phyloP scores from a whole-genome alignment of 805 yeast species.

The Metschnikowia continentalis region DNA sequence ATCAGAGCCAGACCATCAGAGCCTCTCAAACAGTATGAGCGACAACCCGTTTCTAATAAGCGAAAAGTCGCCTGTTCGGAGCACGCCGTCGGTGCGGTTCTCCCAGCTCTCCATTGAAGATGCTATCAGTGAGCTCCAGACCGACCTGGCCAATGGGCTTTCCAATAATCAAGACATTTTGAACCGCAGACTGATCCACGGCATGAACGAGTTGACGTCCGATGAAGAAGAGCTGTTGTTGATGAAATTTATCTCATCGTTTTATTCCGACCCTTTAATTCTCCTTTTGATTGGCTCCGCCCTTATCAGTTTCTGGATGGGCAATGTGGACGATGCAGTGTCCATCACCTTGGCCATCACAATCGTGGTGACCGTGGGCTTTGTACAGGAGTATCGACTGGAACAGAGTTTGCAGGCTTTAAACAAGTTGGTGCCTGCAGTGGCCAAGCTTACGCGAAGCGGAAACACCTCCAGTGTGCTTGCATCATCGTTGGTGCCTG shows the following conservation, averaged over 20 bases:
- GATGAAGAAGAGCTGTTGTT: slow-evolving; percentile 76
- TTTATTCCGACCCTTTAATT: slow-evolving; percentile 88
- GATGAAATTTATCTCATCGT: slow-evolving; percentile 72
- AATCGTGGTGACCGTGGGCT: slow-evolving; percentile 94
- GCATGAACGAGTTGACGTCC: slow-evolving; percentile 68
- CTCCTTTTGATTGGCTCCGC: slow-evolving; percentile 88
- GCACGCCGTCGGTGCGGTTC: slow-evolving; percentile 60
- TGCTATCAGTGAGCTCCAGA: slow-evolving; percentile 55
- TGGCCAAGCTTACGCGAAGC: slow-evolving; percentile 83
- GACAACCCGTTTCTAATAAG: slow-evolving; percentile 36
- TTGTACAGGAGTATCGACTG: slow-evolving; percentile 93
- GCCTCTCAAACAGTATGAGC: neutral
- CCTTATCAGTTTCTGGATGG: slow-evolving; percentile 79
- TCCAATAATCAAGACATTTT: slow-evolving; percentile 64
- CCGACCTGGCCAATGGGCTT: slow-evolving; percentile 61
- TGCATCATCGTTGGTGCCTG: slow-evolving; percentile 89
- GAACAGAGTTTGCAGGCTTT: slow-evolving; percentile 93
- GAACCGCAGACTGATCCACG: slow-evolving; percentile 69
- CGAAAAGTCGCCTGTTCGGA: slow-evolving; percentile 16
- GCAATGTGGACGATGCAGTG: slow-evolving; percentile 95
- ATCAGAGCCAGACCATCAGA: neutral
- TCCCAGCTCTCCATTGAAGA: slow-evolving; percentile 63
- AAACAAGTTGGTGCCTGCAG: slow-evolving; percentile 93
- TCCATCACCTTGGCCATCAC: slow-evolving; percentile 87
- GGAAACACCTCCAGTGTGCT: slow-evolving; percentile 75